Evolutionary conservation across 2,329 filamentous ascomycete species (phyloP), one percentile per base, ranked within the genome.

Genomic region (Apiospora malaysiana): DNA sequence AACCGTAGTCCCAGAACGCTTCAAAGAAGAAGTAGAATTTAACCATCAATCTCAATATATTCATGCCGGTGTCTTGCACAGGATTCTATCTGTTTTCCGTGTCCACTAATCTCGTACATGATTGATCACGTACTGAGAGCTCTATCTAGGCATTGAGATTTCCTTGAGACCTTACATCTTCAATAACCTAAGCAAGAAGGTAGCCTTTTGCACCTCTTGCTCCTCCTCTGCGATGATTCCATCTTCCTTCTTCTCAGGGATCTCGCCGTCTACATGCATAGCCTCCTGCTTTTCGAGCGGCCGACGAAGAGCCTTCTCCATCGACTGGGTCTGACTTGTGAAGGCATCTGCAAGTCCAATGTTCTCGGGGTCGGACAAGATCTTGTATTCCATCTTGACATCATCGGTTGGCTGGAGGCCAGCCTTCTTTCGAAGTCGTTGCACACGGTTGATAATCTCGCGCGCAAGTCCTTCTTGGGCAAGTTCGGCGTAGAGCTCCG

Each of bases 381-480:
- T 90, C 71, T 87, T 87, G 83, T 97, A 98, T 81, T 97, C 93
- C 93, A 99, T 97, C 83, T 92, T 93, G 73, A 99, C 91, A 78
- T 98, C 96, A 78, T 99, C 96, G 0, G 95, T 98, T 0, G 94
- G 91, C 74, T 95, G 90, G 69, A 99, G 86, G 0, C 94, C 94
- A 9, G 95, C 95, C 85, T 96, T 96, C 89, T 99, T 99, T 75
- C 96, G 91, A 73, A 98, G 86, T 75, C 93, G 90, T 83, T 99
- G 96, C 27, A 99, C 93, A 51, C 95, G 91, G 81, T 97, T 93
- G 85, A 99, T 93, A 74, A 99, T 92, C 82, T 98, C 96, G 77
- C 96, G 89, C 1, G 93, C 95, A 69, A 99, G 83, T 70, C 95
- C 96, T 81, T 98, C 95, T 74, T 95, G 90, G 66, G 92, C 93